Conservation (phyloP, 345 rosid genomes). For the Pistacia vera region DNA sequence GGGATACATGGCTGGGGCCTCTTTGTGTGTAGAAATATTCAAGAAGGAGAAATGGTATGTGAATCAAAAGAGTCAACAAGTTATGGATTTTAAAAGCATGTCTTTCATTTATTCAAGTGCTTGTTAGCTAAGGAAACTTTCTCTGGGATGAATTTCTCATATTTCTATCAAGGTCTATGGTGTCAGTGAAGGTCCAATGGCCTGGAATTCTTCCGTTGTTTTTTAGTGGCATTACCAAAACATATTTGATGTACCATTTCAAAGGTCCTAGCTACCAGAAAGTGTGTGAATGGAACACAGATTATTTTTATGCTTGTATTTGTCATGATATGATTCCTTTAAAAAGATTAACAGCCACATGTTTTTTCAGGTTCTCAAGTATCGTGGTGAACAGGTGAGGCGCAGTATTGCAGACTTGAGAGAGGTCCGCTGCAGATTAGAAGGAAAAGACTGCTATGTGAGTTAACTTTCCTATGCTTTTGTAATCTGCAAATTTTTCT, state of each 20-base stretch:
- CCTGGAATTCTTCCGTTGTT: background rate
- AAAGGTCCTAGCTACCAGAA: background rate
- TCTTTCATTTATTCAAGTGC: background rate
- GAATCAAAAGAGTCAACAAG: background rate
- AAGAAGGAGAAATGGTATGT: constrained; percentile 99
- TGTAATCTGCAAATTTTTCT: constrained; percentile 3
- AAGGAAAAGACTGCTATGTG: constrained; percentile 91
- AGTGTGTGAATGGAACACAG: background rate
- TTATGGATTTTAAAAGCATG: background rate
- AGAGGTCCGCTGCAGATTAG: constrained; percentile 63
- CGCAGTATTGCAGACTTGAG: constrained; percentile 81
- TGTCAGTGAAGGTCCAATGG: background rate
- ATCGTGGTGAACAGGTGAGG: constrained; percentile 89
- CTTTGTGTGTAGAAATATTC: constrained; percentile 86
- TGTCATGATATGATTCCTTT: background rate
- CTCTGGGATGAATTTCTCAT: background rate
- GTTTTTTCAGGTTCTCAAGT: constrained; percentile 73
- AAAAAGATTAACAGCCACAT: background rate
- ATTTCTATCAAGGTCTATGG: background rate
- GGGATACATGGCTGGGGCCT: constrained; percentile 99
- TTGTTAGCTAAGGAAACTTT: constrained; percentile 8
- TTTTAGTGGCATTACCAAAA: background rate
- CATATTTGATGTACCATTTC: background rate
- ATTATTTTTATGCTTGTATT: background rate
- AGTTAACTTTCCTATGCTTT: constrained; percentile 27